Evolutionary conservation across 495 filamentous ascomycete species (phyloP).

Genomic region (Neurospora sp.): DNA sequence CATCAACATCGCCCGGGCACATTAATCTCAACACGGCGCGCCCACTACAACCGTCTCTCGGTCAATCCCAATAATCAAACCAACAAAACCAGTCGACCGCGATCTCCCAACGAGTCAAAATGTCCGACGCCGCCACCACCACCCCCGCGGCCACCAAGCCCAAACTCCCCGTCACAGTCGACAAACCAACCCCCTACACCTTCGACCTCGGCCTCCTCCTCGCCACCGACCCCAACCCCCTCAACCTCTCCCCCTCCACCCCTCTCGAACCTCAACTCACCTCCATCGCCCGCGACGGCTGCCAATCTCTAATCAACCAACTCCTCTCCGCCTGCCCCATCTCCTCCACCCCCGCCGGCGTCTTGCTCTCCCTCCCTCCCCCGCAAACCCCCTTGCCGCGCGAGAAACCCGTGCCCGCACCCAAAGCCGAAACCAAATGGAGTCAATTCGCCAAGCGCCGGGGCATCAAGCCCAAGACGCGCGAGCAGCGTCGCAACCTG

Average conservation of each 20-base stretch:
- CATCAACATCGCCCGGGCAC: too few relatives aligned
- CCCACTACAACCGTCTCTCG: too few relatives aligned
- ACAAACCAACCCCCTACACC: slow-evolving; percentile 78
- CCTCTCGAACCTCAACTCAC: slow-evolving; percentile 51
- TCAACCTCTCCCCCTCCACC: slow-evolving; percentile 33
- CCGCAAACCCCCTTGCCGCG: slow-evolving; percentile 62
- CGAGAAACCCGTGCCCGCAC: slow-evolving; percentile 76
- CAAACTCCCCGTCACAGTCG: slow-evolving; percentile 51
- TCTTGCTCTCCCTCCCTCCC: slow-evolving; percentile 65
- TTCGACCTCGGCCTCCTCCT: slow-evolving; percentile 87
- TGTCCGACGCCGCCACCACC: slow-evolving; percentile 16
- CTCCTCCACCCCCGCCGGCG: slow-evolving; percentile 49
- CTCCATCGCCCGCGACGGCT: slow-evolving; percentile 67
- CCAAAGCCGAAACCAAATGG: slow-evolving; percentile 83
- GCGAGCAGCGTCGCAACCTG: slow-evolving; percentile 52
- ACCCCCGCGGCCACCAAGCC: slow-evolving; percentile 1
- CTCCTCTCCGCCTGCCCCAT: slow-evolving; percentile 81
- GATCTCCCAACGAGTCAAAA: slow-evolving; percentile 5
- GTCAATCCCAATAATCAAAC: too few relatives aligned
- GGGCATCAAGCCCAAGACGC: slow-evolving; percentile 75
- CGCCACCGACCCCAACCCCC: slow-evolving; percentile 70
- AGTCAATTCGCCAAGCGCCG: slow-evolving; percentile 90
- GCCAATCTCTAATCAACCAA: slow-evolving; percentile 70
- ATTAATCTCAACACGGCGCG: too few relatives aligned
- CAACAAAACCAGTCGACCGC: too few relatives aligned